These are phyloP conservation scores for Gilbertella persicaria DNA, from an alignment of 371 early-diverging fungal species.

Conservation along the genomic window DNA sequence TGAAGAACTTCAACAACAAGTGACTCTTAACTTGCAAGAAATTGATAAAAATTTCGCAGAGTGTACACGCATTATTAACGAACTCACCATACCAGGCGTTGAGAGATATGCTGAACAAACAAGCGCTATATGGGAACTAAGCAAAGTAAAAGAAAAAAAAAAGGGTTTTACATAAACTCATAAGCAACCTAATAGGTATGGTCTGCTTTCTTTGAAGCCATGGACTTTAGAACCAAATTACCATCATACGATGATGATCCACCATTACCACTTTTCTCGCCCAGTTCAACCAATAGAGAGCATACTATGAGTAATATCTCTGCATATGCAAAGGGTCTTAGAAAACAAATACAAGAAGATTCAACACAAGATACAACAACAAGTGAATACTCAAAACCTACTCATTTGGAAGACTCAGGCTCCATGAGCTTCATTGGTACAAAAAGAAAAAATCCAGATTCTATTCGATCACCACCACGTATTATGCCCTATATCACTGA, in stretches of 20 bases:
- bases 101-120: slow-evolving; percentile 47
- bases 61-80: slow-evolving; percentile 46
- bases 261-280: slow-evolving; percentile 22
- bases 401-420: neutral
- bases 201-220: slow-evolving; percentile 25
- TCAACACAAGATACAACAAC: neutral
- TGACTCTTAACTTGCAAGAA: slow-evolving; percentile 48
- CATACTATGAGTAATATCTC: neutral
- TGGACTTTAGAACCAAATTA: slow-evolving; percentile 3
- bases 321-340: neutral
- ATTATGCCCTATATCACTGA: slow-evolving; percentile 33
- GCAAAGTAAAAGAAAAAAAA: slow-evolving; percentile 29
- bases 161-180: neutral
- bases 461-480: slow-evolving; percentile 32
- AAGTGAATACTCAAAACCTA: neutral
- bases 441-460: neutral
- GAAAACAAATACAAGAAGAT: neutral
- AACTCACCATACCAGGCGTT: slow-evolving; percentile 46
- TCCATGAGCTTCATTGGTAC: neutral
- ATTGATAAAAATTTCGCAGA: slow-evolving; percentile 57
- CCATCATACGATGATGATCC: neutral
- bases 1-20: slow-evolving; percentile 50
- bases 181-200: slow-evolving; percentile 16
- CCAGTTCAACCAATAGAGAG: neutral
- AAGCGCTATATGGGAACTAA: slow-evolving; percentile 36